Evolutionary conservation across 352 stramenopile genomes (phyloP).

Genomic region (Globisporangium solare): DNA sequence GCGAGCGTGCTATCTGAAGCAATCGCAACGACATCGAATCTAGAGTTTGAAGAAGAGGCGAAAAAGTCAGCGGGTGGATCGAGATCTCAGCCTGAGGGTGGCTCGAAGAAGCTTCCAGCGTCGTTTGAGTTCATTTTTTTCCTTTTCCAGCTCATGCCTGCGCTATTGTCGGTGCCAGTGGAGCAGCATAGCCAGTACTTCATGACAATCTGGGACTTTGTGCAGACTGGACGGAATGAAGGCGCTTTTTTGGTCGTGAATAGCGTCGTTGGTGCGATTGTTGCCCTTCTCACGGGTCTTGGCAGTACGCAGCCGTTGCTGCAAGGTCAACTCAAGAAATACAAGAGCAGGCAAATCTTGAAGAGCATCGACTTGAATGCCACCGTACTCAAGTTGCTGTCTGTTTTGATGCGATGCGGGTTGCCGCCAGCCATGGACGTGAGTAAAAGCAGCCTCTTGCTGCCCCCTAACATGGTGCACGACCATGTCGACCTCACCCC

Average conservation of each 20-base stretch:
- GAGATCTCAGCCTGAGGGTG: background rate
- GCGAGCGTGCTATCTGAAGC: conserved; percentile 61
- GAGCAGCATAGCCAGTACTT: conserved; percentile 74
- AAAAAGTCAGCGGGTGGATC: background rate
- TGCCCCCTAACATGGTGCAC: conserved; percentile 63
- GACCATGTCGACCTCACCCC: conserved; percentile 62
- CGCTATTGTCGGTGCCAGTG: conserved; percentile 59
- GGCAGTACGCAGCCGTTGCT: conserved; percentile 56
- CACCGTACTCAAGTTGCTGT: conserved; percentile 69
- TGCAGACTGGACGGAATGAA: conserved; percentile 78
- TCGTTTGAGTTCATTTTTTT: conserved; percentile 84
- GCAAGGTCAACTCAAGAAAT: conserved; percentile 55
- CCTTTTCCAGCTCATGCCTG: conserved; percentile 74
- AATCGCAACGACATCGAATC: conserved; percentile 55
- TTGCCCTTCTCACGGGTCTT: conserved; percentile 57
- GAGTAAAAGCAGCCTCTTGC: conserved; percentile 17
- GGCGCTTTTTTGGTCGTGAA: conserved; percentile 79
- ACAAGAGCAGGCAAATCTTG: conserved; percentile 66
- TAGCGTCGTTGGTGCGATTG: conserved; percentile 73
- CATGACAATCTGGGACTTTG: conserved; percentile 68
- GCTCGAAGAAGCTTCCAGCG: conserved; percentile 43
- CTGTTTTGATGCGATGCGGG: conserved; percentile 63
- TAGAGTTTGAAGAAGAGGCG: conserved; percentile 41
- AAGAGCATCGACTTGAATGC: conserved; percentile 76
- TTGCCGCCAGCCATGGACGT: conserved; percentile 72